A percentile compares a stretch with the other conserved stretches of the same genome.
phyloP scores from a whole-genome alignment of 2,329 filamentous ascomycete species.

The Sarocladium strictum region DNA sequence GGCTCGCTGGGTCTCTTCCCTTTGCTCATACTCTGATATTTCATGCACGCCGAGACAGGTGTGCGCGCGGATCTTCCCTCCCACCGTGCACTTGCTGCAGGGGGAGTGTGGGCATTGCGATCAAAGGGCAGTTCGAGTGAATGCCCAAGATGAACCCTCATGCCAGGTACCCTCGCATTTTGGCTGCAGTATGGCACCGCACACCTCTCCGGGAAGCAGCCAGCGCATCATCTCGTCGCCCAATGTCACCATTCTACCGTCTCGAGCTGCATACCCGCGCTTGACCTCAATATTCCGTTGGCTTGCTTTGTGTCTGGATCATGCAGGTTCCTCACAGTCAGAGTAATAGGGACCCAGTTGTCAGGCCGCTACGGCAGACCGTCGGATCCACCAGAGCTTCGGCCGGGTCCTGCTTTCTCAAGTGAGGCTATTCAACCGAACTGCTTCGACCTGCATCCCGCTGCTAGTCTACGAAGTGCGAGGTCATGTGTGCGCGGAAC shows the following conservation, averaged over 20 bases:
- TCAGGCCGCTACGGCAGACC: neutral
- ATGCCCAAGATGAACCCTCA: neutral
- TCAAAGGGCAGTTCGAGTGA: constrained; percentile 6
- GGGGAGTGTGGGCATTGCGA: neutral
- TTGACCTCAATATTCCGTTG: constrained; percentile 8
- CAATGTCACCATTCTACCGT: constrained; percentile 5
- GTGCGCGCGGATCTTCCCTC: neutral
- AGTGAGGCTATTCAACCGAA: constrained; percentile 5
- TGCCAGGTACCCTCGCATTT: neutral
- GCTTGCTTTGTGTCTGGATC: neutral
- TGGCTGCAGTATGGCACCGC: neutral
- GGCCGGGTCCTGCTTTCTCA: neutral
- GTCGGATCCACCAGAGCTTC: neutral
- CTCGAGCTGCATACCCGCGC: constrained; percentile 2
- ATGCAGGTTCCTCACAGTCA: neutral
- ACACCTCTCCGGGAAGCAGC: neutral
- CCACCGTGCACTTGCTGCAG: neutral
- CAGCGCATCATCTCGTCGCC: constrained; percentile 26
- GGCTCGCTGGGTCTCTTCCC: neutral
- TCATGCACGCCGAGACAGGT: constrained; percentile 3
- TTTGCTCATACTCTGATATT: neutral
- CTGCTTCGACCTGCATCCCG: neutral
- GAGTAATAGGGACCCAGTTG: neutral
- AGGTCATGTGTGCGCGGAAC: constrained; percentile 1
- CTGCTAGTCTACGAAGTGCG: neutral